Evolutionary conservation across 2,329 filamentous ascomycete genomes (phyloP).

Genomic region (Phaeomoniella chlamydospora): DNA sequence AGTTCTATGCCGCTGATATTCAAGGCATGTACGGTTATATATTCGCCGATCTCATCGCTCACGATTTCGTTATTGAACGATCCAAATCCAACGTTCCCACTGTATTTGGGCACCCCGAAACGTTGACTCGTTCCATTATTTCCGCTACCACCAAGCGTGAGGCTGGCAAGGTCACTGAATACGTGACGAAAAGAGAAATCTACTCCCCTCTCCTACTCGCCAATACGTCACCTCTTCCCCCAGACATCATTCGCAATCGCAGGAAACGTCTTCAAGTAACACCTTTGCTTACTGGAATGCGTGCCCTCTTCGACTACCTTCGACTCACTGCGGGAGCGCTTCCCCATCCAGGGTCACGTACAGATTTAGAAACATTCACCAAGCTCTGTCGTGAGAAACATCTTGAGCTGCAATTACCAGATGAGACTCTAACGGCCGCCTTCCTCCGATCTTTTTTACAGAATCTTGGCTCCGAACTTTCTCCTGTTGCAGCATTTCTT

Average conservation of each 20-base stretch:
- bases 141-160: conserved; percentile 55
- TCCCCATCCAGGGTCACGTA: conserved; percentile 38
- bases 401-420: conserved; percentile 54
- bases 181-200: conserved; percentile 79
- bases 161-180: conserved; percentile 58
- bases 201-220: conserved; percentile 84
- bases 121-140: conserved; percentile 61
- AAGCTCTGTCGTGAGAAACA: conserved; percentile 65
- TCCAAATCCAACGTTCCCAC: conserved; percentile 63
- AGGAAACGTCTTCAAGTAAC: conserved; percentile 61
- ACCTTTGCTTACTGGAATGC: conserved; percentile 69
- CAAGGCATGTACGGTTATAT: conserved; percentile 92
- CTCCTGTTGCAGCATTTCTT: conserved; percentile 75
- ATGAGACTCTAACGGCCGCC: conserved; percentile 51
- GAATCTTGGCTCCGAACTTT: conserved; percentile 70
- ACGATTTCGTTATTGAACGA: conserved; percentile 80
- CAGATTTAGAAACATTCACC: conserved; percentile 65
- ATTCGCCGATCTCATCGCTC: conserved; percentile 81
- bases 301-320: conserved; percentile 82
- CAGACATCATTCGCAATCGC: conserved; percentile 54
- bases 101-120: conserved; percentile 44
- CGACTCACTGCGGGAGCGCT: conserved; percentile 38
- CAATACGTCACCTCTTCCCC: conserved; percentile 60
- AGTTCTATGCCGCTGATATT: conserved; percentile 78
- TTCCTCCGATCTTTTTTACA: conserved; percentile 75